Evolutionary conservation across 2,329 filamentous ascomycete genomes (phyloP), one percentile per base, ranked within the genome.

Genomic region (Phialophora verrucosa): DNA sequence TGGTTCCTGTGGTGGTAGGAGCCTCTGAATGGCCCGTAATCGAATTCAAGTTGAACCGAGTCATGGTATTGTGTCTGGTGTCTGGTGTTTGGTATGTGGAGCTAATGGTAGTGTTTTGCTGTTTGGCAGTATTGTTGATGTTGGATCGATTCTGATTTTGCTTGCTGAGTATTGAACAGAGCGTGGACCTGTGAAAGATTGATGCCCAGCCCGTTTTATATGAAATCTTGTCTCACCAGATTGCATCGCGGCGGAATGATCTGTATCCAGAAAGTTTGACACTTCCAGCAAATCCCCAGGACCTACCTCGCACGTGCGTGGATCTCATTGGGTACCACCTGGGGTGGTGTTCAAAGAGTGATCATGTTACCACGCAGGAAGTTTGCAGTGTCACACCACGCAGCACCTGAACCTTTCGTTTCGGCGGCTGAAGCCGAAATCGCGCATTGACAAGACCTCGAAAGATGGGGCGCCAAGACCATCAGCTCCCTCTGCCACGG

Each of bases 351-450:
- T 27, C 25, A 42, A 42, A 42, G 4, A 5, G 29, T 31, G 49
- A 53, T 61, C 59, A 61, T 50, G 59, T 61, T 61, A 61, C 59
- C 49, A 12, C 42, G 29, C 44, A 17, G 32, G 23, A 29, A 31
- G n/a, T 20, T 42, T 53, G 38, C 49, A 44, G 8, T 7, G 44
- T 67, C 65, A 67, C 60, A 63, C 65, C 65, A 67, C 65, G 2
- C 12, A 61, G 29, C 53, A 55, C 23, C 53, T 56, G 29, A 7
- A 38, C 38, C 49, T 49, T 49, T 42, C 29, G 12, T 10, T 17
- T 61, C 55, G 49, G 32, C 65, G 65, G 65, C n/a, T 47, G 49
- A 51, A 51, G 61, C 65, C 65, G 61, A 67, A 67, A 67, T 67
- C 65, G 57, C 65, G 61, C 65, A 65, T 20, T 11, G 29, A 4